Conservation (phyloP, 768 basidiomycete genomes). For the Tricholoma sp. region DNA sequence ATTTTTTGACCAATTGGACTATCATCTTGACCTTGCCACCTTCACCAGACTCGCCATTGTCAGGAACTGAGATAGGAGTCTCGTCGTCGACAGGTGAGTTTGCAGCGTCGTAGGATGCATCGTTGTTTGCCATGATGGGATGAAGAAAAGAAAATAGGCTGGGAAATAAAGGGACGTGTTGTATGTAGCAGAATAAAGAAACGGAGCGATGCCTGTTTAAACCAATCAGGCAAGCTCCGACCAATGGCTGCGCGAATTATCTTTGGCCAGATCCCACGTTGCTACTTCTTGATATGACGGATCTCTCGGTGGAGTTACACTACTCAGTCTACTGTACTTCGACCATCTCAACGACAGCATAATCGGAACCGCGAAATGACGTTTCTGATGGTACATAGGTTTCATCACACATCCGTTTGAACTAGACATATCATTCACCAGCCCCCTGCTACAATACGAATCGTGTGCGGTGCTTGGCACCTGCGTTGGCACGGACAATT, state of each 20-base stretch:
- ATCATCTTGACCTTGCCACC: slow-evolving; percentile 95
- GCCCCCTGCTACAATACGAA: too few species aligned
- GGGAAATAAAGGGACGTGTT: slow-evolving; percentile 1
- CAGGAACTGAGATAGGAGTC: slow-evolving; percentile 61
- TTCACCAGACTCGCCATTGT: slow-evolving; percentile 69
- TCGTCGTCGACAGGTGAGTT: slow-evolving; percentile 38
- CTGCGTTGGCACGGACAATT: too few species aligned
- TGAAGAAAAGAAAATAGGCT: slow-evolving; percentile 4
- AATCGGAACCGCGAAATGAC: too few species aligned
- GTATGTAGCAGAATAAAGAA: background rate
- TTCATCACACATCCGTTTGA: too few species aligned
- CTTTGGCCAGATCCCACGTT: slow-evolving; percentile 1
- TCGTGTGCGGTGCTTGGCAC: too few species aligned
- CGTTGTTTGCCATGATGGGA: slow-evolving; percentile 11
- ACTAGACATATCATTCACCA: too few species aligned
- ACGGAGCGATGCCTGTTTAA: background rate
- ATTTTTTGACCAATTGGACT: slow-evolving; percentile 85
- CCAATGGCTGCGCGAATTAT: background rate
- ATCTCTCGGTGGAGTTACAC: too few species aligned
- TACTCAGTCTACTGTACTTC: too few species aligned
- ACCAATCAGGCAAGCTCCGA: slow-evolving; percentile 4
- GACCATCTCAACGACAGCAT: too few species aligned
- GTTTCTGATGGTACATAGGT: too few species aligned
- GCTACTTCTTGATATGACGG: background rate
- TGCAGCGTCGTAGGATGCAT: slow-evolving; percentile 1